These are phyloP conservation scores for Penicillium sp. DNA, from an alignment of 2,329 filamentous ascomycete species.

Conservation along the genomic window DNA sequence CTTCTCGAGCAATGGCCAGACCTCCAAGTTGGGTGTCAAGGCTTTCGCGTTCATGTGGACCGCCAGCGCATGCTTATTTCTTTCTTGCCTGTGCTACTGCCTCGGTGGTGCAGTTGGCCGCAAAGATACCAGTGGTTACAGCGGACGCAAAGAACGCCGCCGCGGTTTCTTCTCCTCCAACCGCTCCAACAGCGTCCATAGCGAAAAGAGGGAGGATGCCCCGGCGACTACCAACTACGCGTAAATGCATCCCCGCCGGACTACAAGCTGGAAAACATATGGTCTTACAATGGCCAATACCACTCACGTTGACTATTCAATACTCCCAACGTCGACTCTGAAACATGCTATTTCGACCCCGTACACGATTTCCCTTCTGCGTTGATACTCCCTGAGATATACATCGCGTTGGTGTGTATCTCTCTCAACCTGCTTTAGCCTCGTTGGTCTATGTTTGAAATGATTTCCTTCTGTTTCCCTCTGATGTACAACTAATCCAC, in stretches of 20 bases:
- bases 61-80: conserved; percentile 54
- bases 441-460: conserved; percentile 1
- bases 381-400: conserved; percentile 15
- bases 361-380: conserved; percentile 7
- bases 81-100: conserved; percentile 60
- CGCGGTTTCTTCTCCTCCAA: conserved; percentile 39
- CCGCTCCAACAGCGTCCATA: conserved; percentile 29
- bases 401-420: conserved; percentile 4
- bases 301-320: background rate
- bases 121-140: conserved; percentile 34
- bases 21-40: conserved; percentile 55
- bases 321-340: background rate
- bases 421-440: conserved; percentile 7
- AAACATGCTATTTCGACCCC: background rate
- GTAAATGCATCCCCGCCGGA: conserved; percentile 14
- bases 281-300: background rate
- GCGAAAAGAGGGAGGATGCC: conserved; percentile 28
- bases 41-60: conserved; percentile 65
- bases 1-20: conserved; percentile 53
- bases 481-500: conserved; percentile 4
- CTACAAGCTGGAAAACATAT: background rate
- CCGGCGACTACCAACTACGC: conserved; percentile 10
- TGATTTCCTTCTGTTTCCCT: conserved; percentile 1
- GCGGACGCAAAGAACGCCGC: conserved; percentile 36
- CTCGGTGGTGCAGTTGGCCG: conserved; percentile 41